These are phyloP conservation scores for Nemania diffusa DNA, from an alignment of 2,329 filamentous ascomycete genomes.

Conservation along the genomic window DNA sequence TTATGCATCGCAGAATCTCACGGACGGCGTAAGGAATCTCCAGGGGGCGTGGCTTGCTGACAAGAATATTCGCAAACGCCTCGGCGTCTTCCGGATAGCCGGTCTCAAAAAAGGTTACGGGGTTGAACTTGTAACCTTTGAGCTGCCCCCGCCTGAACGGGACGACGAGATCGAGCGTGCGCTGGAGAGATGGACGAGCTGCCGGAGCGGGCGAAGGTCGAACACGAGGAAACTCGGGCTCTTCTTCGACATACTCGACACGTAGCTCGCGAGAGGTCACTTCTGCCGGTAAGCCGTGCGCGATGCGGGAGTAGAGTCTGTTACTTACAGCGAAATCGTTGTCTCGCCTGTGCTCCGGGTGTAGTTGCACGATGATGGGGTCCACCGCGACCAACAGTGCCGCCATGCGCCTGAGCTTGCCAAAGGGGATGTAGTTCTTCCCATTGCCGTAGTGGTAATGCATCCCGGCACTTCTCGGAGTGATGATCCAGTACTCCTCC, in stretches of 20 bases:
- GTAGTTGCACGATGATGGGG: constrained; percentile 40
- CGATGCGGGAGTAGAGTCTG: constrained; percentile 35
- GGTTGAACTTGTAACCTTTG: background rate
- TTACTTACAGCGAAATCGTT: constrained; percentile 31
- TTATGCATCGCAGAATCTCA: constrained; percentile 16
- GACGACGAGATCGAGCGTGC: background rate
- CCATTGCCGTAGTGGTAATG: constrained; percentile 42
- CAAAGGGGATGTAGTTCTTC: constrained; percentile 33
- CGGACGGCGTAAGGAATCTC: constrained; percentile 16
- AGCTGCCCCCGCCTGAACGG: constrained; percentile 35
- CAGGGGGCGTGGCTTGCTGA: background rate
- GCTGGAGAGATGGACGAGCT: background rate
- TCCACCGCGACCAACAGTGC: constrained; percentile 40
- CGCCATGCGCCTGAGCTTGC: constrained; percentile 35
- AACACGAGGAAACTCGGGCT: background rate
- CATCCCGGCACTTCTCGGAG: constrained; percentile 25
- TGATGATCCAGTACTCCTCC: constrained; percentile 33
- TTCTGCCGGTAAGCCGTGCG: constrained; percentile 21
- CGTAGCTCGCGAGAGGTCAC: background rate
- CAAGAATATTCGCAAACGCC: background rate
- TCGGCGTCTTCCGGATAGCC: background rate
- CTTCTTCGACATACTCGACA: background rate
- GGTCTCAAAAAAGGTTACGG: background rate
- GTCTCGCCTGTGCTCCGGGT: constrained; percentile 29
- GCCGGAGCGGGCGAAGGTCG: background rate